Evolutionary conservation across 2,329 filamentous ascomycete genomes (phyloP).

Genomic region (Aspergillus brunneoviolaceus): DNA sequence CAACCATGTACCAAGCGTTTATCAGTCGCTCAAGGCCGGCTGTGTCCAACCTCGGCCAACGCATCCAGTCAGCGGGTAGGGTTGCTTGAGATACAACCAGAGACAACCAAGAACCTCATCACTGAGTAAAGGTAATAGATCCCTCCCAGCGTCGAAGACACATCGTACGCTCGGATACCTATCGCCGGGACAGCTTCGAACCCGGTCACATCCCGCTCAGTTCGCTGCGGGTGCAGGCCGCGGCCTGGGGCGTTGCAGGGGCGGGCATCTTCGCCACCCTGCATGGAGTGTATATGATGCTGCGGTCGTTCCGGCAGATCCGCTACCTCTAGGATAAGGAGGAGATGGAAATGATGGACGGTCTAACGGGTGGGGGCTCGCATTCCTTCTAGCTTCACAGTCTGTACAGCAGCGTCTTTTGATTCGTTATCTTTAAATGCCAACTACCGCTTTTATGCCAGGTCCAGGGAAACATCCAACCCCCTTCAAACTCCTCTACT

Average conservation of each 20-base stretch:
- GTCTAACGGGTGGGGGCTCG: too few species aligned
- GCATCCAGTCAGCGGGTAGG: constrained; percentile 3
- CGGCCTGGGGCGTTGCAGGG: constrained; percentile 23
- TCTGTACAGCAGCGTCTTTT: too few species aligned
- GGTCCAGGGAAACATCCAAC: too few species aligned
- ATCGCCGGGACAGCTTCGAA: neutral
- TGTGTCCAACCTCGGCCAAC: neutral
- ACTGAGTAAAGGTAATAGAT: neutral
- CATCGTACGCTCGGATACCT: constrained; percentile 4
- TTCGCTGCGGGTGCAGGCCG: constrained; percentile 21
- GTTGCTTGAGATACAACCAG: neutral
- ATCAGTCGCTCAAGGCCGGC: constrained; percentile 8
- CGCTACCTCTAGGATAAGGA: constrained; percentile 17
- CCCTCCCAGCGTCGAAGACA: neutral
- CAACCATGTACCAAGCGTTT: constrained; percentile 8
- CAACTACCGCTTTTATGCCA: too few species aligned
- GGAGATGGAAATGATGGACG: too few species aligned
- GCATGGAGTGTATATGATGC: constrained; percentile 20
- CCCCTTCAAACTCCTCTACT: constrained; percentile 37
- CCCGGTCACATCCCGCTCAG: constrained; percentile 13
- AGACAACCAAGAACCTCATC: neutral
- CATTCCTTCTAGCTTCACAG: too few species aligned
- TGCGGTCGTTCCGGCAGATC: constrained; percentile 21
- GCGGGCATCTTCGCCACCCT: constrained; percentile 23
- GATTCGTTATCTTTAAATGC: too few species aligned